Evolutionary conservation across 2,329 filamentous ascomycete genomes (phyloP), one percentile per base, ranked within the genome.

Genomic region (Fusarium humuli): DNA sequence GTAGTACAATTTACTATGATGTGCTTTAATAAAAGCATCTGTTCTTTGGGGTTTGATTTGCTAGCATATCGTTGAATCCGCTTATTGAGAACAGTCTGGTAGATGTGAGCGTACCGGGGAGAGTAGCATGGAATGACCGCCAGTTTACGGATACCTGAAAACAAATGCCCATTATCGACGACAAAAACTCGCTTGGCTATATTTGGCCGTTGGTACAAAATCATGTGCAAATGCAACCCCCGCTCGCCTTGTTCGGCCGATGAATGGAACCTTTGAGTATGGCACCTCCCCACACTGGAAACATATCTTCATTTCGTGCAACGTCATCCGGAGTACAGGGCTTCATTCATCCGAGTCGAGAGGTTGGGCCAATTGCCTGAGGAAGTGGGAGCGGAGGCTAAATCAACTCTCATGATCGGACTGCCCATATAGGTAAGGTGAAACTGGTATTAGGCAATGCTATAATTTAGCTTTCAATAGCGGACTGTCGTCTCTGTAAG

Each of bases 231-330:
- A 44, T 44, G 20, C 48, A 32, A 42, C 63, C 64, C 64, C 63
- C 54, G 64, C 64, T 57, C 42, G 37, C 57, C 55, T 49, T 53
- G 54, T 53, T 58, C 49, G 57, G 45, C 49, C 45, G 52, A 70
- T 47, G 65, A 20, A 65, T 49, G 62, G 48, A 46, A 56, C 68
- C 52, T 55, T 29, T 55, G 68, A 64, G 58, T 49, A 55, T 47
- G 30, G 25, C 49, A 49, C 49, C 61, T 71, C 68, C 60, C 65
- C 65, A 71, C 65, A 71, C 45, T 54, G 34, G 34, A 45, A 53
- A 44, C 32, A 45, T 65, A 55, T 68, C n/a, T 53, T 53, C 63
- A 71, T 70, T 52, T 53, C 42, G 55, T 71, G 57, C 42, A 71
- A 71, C 68, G 48, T 65, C 68, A 69, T 71, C 53, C 46, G 48